A percentile compares a stretch with the other conserved stretches of the same genome.
Conservation (phyloP, 176 grass and related monocot genomes). For the Carex myosuroides region DNA sequence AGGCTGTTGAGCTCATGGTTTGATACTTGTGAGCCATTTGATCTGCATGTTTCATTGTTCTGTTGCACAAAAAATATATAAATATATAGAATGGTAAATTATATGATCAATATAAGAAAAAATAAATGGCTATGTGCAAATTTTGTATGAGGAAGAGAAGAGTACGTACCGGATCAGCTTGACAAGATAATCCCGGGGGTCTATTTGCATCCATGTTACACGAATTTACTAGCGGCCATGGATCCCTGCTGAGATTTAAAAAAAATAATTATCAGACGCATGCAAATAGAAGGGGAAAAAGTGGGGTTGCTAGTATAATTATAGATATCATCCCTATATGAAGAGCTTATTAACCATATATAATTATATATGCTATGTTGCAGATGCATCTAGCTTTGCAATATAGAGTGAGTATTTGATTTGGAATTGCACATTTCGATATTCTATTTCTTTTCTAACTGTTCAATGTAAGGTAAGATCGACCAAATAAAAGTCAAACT, state of each 20-base stretch:
- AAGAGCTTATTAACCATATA: background rate
- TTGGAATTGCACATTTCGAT: no score
- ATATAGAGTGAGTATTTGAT: background rate
- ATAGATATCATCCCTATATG: background rate
- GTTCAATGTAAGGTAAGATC: background rate
- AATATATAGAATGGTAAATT: background rate
- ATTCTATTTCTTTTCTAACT: background rate
- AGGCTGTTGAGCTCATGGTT: slow-evolving; percentile 71
- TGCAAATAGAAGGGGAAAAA: background rate
- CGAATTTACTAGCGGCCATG: slow-evolving; percentile 58
- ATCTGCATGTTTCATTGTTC: slow-evolving; percentile 67
- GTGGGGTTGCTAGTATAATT: background rate
- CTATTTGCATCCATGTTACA: slow-evolving; percentile 72
- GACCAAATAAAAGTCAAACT: background rate
- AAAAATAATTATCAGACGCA: background rate
- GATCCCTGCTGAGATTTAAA: slow-evolving; percentile 45
- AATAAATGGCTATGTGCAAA: background rate
- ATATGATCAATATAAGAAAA: background rate
- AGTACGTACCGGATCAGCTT: slow-evolving; percentile 40
- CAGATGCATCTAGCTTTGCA: background rate
- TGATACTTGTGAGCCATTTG: slow-evolving; percentile 55
- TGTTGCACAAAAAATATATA: slow-evolving; percentile 14
- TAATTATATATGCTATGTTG: background rate
- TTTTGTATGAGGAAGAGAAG: background rate
- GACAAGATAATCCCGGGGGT: slow-evolving; percentile 48